Evolutionary conservation across 805 yeast genomes (phyloP).

Genomic region (Zygotorulaspora sp.): DNA sequence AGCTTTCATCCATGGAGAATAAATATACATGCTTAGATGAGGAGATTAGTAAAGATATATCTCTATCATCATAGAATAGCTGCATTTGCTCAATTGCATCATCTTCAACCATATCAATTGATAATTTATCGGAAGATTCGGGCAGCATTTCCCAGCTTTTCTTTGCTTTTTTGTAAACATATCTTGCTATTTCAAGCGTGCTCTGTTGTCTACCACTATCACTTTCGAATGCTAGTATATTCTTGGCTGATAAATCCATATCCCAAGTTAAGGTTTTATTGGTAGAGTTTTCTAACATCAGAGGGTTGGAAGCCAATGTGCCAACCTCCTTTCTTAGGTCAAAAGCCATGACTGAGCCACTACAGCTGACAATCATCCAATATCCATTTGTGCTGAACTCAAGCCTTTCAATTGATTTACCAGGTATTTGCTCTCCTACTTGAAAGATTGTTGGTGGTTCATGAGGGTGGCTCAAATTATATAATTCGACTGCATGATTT

Average conservation of each 20-base stretch:
- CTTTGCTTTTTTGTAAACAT: constrained; percentile 10
- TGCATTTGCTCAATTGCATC: neutral
- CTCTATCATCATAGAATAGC: neutral
- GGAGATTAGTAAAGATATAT: neutral
- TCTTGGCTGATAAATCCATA: constrained; percentile 16
- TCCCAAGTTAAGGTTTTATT: constrained; percentile 10
- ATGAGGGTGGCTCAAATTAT: constrained; percentile 15
- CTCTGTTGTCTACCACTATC: neutral
- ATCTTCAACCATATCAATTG: neutral
- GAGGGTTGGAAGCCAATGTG: constrained; percentile 20
- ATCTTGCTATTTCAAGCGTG: constrained; percentile 1
- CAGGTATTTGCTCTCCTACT: constrained; percentile 12
- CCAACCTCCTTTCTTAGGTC: constrained; percentile 28
- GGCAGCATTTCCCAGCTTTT: constrained; percentile 12
- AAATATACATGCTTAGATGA: neutral
- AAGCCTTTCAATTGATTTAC: constrained; percentile 12
- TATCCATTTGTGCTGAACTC: constrained; percentile 32
- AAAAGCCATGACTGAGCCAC: constrained; percentile 16
- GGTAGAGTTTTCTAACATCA: constrained; percentile 3
- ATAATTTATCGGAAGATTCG: neutral
- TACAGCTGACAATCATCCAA: constrained; percentile 28
- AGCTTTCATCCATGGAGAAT: no score
- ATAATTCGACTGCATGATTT: constrained; percentile 11
- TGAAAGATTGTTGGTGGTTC: constrained; percentile 15
- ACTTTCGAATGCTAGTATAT: constrained; percentile 2